Percentiles rank a stretch among this genome's conserved stretches.
phyloP scores from a whole-genome alignment of 2,329 filamentous ascomycete genomes.

The Seiridium unicorne region DNA sequence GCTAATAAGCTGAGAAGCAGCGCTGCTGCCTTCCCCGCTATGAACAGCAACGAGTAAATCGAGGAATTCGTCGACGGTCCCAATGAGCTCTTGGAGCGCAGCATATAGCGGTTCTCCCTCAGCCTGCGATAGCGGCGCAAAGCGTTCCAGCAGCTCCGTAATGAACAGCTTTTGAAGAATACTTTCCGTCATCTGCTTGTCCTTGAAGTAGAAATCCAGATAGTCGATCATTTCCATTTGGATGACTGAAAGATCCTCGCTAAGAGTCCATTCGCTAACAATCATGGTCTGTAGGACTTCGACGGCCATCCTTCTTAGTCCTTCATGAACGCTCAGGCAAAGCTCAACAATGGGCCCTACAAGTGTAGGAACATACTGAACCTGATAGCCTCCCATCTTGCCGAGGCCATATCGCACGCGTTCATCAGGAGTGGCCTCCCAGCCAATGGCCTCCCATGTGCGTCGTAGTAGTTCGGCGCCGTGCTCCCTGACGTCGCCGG shows the following conservation, averaged over 20 bases:
- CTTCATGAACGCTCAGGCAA: slow-evolving; percentile 92
- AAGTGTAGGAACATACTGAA: slow-evolving; percentile 92
- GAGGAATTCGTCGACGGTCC: slow-evolving; percentile 84
- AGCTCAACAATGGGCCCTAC: slow-evolving; percentile 91
- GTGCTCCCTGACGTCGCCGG: slow-evolving; percentile 89
- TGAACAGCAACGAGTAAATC: slow-evolving; percentile 90
- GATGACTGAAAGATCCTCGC: slow-evolving; percentile 85
- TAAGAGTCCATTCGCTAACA: slow-evolving; percentile 95
- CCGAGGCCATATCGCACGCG: slow-evolving; percentile 71
- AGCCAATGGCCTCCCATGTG: slow-evolving; percentile 95
- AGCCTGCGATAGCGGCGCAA: slow-evolving; percentile 66
- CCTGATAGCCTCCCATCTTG: slow-evolving; percentile 93
- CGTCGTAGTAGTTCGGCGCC: slow-evolving; percentile 81
- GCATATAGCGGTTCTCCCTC: slow-evolving; percentile 72
- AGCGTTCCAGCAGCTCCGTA: slow-evolving; percentile 77
- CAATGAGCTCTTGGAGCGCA: slow-evolving; percentile 76
- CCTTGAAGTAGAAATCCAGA: slow-evolving; percentile 85
- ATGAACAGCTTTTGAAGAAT: slow-evolving; percentile 93
- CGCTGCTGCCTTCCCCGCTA: slow-evolving; percentile 68
- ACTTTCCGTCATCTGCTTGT: slow-evolving; percentile 82
- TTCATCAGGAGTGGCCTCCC: slow-evolving; percentile 86
- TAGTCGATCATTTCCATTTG: slow-evolving; percentile 97
- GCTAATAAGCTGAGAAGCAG: slow-evolving; percentile 82
- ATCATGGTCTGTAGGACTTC: slow-evolving; percentile 98
- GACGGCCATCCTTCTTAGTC: slow-evolving; percentile 83